Conservation (phyloP, 345 rosid genomes). For the Leavenworthia alabamica region DNA sequence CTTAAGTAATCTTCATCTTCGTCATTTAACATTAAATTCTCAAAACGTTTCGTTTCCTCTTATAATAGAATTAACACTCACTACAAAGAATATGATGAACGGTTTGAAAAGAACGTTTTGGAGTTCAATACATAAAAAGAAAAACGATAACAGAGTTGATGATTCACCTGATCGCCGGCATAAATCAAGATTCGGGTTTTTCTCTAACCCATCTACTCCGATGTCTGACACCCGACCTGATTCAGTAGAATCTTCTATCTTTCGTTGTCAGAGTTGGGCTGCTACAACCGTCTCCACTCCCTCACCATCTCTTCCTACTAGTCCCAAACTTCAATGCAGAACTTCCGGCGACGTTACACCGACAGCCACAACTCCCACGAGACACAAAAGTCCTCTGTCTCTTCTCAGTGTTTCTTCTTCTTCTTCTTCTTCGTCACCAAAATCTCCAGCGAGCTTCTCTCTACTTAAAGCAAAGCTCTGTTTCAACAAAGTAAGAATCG, state of each 20-base stretch:
- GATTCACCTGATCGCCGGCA: constrained; percentile 23
- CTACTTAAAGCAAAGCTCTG: constrained; percentile 59
- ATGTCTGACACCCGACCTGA: constrained; percentile 44
- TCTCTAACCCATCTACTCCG: constrained; percentile 84
- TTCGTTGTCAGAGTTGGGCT: constrained; percentile 52
- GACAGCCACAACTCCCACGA: constrained; percentile 20
- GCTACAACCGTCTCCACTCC: constrained; percentile 19
- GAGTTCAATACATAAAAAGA: constrained; percentile 58
- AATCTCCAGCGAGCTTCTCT: constrained; percentile 66
- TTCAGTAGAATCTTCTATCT: constrained; percentile 28
- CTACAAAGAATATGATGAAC: constrained; percentile 48
- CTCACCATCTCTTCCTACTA: constrained; percentile 42
- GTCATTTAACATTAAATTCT: neutral
- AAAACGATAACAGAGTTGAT: constrained; percentile 22
- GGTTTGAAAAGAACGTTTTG: constrained; percentile 83
- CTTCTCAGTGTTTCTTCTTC: constrained; percentile 30
- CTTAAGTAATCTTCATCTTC: constrained; percentile 5
- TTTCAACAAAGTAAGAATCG: constrained; percentile 49
- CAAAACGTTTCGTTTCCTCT: neutral
- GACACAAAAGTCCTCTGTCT: constrained; percentile 37
- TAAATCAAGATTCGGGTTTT: constrained; percentile 60
- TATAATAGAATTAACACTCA: too few species aligned
- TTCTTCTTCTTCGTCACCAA: constrained; percentile 60
- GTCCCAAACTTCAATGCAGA: constrained; percentile 58
- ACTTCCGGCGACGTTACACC: constrained; percentile 29